These are phyloP conservation scores for Microsporum ferrugineum DNA, from an alignment of 2,329 filamentous ascomycete genomes.

Conservation along the genomic window DNA sequence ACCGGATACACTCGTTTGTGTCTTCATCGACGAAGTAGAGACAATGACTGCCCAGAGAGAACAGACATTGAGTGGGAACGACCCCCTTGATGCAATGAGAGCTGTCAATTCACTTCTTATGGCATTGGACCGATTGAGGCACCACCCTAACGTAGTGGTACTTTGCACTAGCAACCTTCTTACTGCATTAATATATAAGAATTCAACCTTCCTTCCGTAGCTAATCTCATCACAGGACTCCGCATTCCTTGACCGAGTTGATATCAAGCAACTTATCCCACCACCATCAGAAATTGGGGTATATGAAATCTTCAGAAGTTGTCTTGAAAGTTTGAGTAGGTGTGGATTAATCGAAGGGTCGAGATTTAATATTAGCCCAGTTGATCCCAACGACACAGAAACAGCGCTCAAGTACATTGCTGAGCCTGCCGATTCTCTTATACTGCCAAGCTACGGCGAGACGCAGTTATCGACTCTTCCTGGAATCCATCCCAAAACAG, in stretches of 20 bases:
- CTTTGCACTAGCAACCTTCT: slow-evolving; percentile 43
- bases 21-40: slow-evolving; percentile 43
- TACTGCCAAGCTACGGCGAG: slow-evolving; percentile 21
- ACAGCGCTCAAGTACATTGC: slow-evolving; percentile 23
- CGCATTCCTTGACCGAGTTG: slow-evolving; percentile 41
- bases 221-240: slow-evolving; percentile 22
- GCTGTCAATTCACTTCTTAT: slow-evolving; percentile 42
- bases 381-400: slow-evolving; percentile 17
- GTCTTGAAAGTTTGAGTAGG: slow-evolving; percentile 35
- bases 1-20: slow-evolving; percentile 31
- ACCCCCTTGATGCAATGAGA: slow-evolving; percentile 38
- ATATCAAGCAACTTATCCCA: slow-evolving; percentile 37
- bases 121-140: slow-evolving; percentile 36
- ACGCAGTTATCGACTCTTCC: slow-evolving; percentile 23
- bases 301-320: slow-evolving; percentile 41
- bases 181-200: background rate
- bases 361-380: slow-evolving; percentile 20
- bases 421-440: slow-evolving; percentile 15
- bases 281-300: slow-evolving; percentile 29
- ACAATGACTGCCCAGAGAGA: slow-evolving; percentile 37
- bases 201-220: no score
- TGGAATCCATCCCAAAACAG: slow-evolving; percentile 20
- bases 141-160: slow-evolving; percentile 36
- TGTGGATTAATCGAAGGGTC: slow-evolving; percentile 26
- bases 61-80: slow-evolving; percentile 28